phyloP scores from a whole-genome alignment of 2,329 filamentous ascomycete species.

The Xylariaceae sp. region DNA sequence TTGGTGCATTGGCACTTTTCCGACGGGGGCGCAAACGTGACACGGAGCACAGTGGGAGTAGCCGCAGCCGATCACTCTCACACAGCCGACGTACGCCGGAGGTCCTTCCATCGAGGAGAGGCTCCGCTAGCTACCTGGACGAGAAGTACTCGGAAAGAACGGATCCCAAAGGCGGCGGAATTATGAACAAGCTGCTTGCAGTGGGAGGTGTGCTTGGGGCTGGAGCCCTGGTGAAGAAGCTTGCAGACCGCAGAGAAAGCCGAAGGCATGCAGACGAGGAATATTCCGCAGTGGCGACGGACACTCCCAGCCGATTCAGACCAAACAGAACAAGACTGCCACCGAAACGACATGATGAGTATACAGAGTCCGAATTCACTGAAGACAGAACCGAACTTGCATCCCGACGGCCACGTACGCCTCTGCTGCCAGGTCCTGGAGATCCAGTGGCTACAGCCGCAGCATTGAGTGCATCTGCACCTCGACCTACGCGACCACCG shows the following conservation, averaged over 20 bases:
- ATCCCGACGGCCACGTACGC: slow-evolving; percentile 31
- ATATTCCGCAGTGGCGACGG: slow-evolving; percentile 61
- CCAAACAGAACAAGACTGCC: slow-evolving; percentile 31
- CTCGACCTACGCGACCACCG: slow-evolving; percentile 40
- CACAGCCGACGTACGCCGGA: slow-evolving; percentile 42
- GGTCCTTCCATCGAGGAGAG: slow-evolving; percentile 50
- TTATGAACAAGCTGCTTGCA: slow-evolving; percentile 59
- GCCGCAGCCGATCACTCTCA: slow-evolving; percentile 35
- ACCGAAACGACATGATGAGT: slow-evolving; percentile 29
- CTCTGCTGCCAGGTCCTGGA: slow-evolving; percentile 47
- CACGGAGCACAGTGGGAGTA: slow-evolving; percentile 36
- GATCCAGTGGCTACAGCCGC: slow-evolving; percentile 43
- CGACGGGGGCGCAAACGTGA: slow-evolving; percentile 42
- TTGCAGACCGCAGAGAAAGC: slow-evolving; percentile 52
- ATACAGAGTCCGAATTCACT: slow-evolving; percentile 44
- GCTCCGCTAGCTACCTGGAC: slow-evolving; percentile 58
- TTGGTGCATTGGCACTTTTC: slow-evolving; percentile 47
- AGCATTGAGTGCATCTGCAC: slow-evolving; percentile 46
- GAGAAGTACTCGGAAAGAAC: slow-evolving; percentile 62
- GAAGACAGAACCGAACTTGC: slow-evolving; percentile 39
- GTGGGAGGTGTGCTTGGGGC: slow-evolving; percentile 62
- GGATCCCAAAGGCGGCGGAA: slow-evolving; percentile 43
- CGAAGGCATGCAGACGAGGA: slow-evolving; percentile 52
- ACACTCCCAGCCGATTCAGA: slow-evolving; percentile 53
- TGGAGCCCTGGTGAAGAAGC: slow-evolving; percentile 58